Evolutionary conservation across 2,329 filamentous ascomycete species (phyloP), one percentile per base, ranked within the genome.

Genomic region (Scytalidium lignicola): DNA sequence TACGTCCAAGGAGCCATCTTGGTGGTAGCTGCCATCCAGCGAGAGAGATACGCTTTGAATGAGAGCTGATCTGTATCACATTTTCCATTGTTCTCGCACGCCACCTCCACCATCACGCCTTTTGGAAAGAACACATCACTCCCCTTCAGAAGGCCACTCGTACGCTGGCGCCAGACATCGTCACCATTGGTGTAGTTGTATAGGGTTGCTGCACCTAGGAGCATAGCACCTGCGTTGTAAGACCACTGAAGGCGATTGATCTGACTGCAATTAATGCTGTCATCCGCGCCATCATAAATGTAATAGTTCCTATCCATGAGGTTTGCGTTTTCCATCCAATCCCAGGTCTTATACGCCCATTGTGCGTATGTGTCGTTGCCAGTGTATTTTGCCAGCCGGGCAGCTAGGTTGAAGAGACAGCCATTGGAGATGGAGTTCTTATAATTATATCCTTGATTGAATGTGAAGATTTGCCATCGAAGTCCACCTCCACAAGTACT

Each of bases 391-490:
- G 85, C 87, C 3, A 92, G 73, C 2, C 88, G 80, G 1, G 87
- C 81, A 13, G 74, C 79, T 12, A 83, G 67, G 47, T 80, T 79
- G 62, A 83, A 83, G 66, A 83, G 82, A 52, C 77, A 79, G 1
- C 77, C 80, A 55, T 82, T 79, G 0, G 79, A 82, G 51, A 83
- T 82, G 2, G 79, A 75, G 51, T 83, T 83, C 61, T 83, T 93
- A 75, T 92, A 90, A 58, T 85, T 78, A 67, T 85, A 95, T 13
- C 90, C 90, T 39, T 78, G 82, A 63, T 95, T 93, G 73, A 88
- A 90, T 1, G 79, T 75, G 63, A 87, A 92, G 43, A 95, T 90
- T 68, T 95, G 90, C 88, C 88, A 92, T 53, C 86, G 79, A 45
- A 93, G 66, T 5, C 89, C 90, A 39, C 89, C 89, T n/a, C 74